Conservation (phyloP, 2,329 filamentous ascomycete species). For the Trichoderma sp. region DNA sequence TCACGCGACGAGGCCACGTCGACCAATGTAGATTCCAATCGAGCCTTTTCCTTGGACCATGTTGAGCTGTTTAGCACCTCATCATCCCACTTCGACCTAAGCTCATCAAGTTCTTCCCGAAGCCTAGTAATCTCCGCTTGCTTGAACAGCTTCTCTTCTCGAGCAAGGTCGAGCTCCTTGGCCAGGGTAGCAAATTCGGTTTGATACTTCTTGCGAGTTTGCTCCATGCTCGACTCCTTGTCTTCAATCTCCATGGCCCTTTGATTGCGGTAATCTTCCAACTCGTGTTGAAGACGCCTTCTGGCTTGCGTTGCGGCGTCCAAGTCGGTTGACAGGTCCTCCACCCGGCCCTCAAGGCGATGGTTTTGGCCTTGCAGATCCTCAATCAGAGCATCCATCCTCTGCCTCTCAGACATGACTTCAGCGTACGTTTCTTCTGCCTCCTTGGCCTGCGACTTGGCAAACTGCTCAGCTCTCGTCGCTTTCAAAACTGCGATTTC, state of each 20-base stretch:
- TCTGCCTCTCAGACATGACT: constrained; percentile 87
- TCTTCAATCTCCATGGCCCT: constrained; percentile 95
- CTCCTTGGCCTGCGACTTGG: constrained; percentile 83
- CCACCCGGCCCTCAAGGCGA: constrained; percentile 83
- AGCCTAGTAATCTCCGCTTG: constrained; percentile 83
- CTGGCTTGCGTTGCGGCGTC: constrained; percentile 83
- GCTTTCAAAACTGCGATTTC: constrained; percentile 95
- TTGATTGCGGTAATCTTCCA: constrained; percentile 95
- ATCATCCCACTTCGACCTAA: constrained; percentile 96
- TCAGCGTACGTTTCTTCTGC: constrained; percentile 87
- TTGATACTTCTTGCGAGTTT: constrained; percentile 97
- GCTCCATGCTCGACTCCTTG: constrained; percentile 92
- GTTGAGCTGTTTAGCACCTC: constrained; percentile 96
- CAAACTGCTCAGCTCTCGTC: constrained; percentile 87
- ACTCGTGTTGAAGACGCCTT: constrained; percentile 91
- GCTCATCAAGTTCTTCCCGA: constrained; percentile 92
- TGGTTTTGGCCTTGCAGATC: constrained; percentile 89
- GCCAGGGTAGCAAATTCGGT: constrained; percentile 84
- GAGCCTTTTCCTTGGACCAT: constrained; percentile 96
- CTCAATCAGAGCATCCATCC: constrained; percentile 83
- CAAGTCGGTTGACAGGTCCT: constrained; percentile 87
- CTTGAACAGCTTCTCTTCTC: constrained; percentile 82
- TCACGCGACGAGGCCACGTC: constrained; percentile 90
- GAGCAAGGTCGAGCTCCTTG: constrained; percentile 88
- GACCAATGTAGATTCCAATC: constrained; percentile 83